Base-by-base conservation (phyloP, 192 early-diverging fungal species). In the Diversispora eburnea region DNA sequence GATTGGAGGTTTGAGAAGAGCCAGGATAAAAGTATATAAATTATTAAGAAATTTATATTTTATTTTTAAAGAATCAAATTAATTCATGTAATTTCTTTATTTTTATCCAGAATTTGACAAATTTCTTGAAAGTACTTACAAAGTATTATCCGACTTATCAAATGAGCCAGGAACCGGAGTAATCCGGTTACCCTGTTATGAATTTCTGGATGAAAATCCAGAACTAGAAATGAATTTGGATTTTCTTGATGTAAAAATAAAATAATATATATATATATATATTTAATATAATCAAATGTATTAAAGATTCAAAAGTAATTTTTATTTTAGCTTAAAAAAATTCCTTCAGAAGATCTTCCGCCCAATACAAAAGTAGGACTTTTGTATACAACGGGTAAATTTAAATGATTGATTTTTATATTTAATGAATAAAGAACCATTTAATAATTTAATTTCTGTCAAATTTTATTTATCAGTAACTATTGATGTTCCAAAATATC, bases 401-500 rank as follows among this genome's bases (percentile, higher is more conserved):
- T 8, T 13, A n/a, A n/a, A 5, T 39, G 55, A 54, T 10, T 55
- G 20, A 6, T 64, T 12, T 4, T 43, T 45, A 52, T 39, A 52
- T 12, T 42, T 39, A 8, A 22, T 10, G 2, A 49, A 19, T 51
- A 20, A 54, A 46, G 15, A 43, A 17, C 43, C 5, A 13, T 33
- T 13, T n/a, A 7, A 41, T 45, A 20, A 19, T 43, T 3, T 22
- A 20, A 70, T 66, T 42, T 13, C n/a, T 54, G 51, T 4, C 6
- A 17, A 4, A 10, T 47, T 47, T 45, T 78, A 74, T 20, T 69
- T 77, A 61, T 63, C 72, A 80, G 87, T 90, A 9, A 83, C 85
- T 48, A 82, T 93, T 56, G 85, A 91, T 57, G 84, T 84, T 7
- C 84, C 81, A 8, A 80, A 81, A 56, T 93, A 93, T 73, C 78